phyloP scores from a whole-genome alignment of 805 yeast genomes.

The Hanseniaspora vineae region DNA sequence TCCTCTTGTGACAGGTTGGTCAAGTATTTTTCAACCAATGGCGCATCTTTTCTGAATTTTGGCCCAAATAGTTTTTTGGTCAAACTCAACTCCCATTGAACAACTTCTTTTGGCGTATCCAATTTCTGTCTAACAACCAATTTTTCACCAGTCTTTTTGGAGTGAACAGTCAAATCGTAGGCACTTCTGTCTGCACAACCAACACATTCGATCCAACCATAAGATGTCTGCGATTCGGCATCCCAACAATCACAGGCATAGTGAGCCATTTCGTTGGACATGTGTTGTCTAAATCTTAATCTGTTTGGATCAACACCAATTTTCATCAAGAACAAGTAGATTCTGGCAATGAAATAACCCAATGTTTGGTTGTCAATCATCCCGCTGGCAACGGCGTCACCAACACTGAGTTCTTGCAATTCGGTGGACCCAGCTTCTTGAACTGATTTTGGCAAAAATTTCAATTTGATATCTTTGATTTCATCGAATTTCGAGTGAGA shows the following conservation, averaged over 20 bases:
- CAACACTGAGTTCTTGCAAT: conserved; percentile 53
- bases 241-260: conserved; percentile 99
- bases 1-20: conserved; percentile 69
- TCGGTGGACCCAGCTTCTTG: conserved; percentile 79
- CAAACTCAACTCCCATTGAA: conserved; percentile 70
- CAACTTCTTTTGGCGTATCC: conserved; percentile 72
- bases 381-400: conserved; percentile 79
- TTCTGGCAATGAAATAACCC: conserved; percentile 94
- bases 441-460: conserved; percentile 72
- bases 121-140: conserved; percentile 86
- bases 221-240: conserved; percentile 89
- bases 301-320: conserved; percentile 82
- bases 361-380: conserved; percentile 94
- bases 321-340: conserved; percentile 66
- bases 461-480: conserved; percentile 58
- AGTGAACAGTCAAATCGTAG: conserved; percentile 88
- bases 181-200: conserved; percentile 99
- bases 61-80: conserved; percentile 97
- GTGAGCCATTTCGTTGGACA: conserved; percentile 99
- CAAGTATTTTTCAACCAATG: conserved; percentile 76
- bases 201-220: conserved; percentile 99
- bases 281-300: conserved; percentile 95
- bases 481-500: conserved; percentile 68
- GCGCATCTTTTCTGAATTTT: conserved; percentile 92
- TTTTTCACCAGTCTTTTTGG: conserved; percentile 91